Evolutionary conservation across 2,329 filamentous ascomycete species (phyloP), one percentile per base, ranked within the genome.

Genomic region (Phialophora verrucosa): DNA sequence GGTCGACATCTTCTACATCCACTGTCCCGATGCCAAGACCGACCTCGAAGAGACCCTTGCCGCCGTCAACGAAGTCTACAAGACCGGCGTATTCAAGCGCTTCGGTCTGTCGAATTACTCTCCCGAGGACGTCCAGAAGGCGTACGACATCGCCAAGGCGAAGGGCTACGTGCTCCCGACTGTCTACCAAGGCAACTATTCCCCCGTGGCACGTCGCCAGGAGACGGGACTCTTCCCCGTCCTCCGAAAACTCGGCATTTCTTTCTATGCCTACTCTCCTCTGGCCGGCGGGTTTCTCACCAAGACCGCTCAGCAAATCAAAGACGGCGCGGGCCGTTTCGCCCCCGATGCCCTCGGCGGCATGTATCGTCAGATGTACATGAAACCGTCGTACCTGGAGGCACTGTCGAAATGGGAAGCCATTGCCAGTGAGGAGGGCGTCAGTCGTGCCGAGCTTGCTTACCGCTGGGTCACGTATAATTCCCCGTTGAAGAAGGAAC

Each of bases 171-270:
- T 71, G n/a, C 78, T 79, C 58, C 79, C 79, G 0, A 73, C 67
- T 5, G 77, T 75, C 62, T 82, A 81, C 58, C 79, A 82, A 54
- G 79, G 78, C 32, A 73, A 75, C 12, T 81, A 81, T 67, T 80
- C 75, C 62, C 64, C 78, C 4, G 66, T 80, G 7, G 74, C 75
- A 7, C 78, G 79, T 5, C 62, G 53, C 14, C 72, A 73, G 59
- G 80, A 82, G 61, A 73, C 70, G 2, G 68, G 71, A 12, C 70
- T 81, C 3, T 71, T 79, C 12, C 80, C 79, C 0, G 65, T 78
- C 0, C 71, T 81, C 5, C 76, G 76, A 14, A 70, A 75, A 5
- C 73, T 79, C 63, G 65, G 67, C 42, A 75, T 75, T 38, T 65
- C 68, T 8, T 77, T 75, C 63, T 70, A 71, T 64, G 73, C 71